A percentile compares a stretch with the other conserved stretches of the same genome.
phyloP scores from a whole-genome alignment of 495 filamentous ascomycete genomes.

The Pyronema omphalodes region DNA sequence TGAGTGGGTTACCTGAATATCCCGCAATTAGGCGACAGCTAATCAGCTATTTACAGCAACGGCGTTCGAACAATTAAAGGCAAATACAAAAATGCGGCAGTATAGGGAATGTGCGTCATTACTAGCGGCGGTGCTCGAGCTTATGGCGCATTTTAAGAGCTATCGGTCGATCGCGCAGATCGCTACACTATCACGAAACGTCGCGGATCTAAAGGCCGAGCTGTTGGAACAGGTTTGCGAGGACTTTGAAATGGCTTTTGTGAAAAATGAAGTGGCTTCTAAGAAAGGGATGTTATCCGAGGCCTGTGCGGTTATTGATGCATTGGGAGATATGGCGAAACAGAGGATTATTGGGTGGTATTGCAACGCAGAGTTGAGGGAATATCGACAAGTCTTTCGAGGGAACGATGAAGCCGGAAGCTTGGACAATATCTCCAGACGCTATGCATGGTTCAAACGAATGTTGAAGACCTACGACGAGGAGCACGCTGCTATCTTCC shows the following conservation, averaged over 20 bases:
- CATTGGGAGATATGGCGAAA: conserved; percentile 74
- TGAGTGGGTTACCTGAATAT: conserved; percentile 32
- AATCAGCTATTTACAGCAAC: conserved; percentile 33
- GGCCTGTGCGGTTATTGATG: conserved; percentile 86
- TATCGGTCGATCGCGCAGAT: conserved; percentile 97
- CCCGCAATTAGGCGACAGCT: conserved; percentile 3
- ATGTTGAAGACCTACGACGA: conserved; percentile 94
- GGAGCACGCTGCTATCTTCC: conserved; percentile 80
- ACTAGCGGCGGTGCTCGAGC: conserved; percentile 86
- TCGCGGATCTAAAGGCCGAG: conserved; percentile 85
- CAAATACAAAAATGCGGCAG: conserved; percentile 65
- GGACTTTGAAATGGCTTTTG: conserved; percentile 90
- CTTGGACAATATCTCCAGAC: conserved; percentile 85
- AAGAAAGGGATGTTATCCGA: conserved; percentile 58
- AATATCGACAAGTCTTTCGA: conserved; percentile 81
- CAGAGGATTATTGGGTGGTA: conserved; percentile 84
- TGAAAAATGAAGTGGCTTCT: conserved; percentile 63
- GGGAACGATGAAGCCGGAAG: conserved; percentile 95
- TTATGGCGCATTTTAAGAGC: conserved; percentile 97
- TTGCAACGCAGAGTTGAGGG: conserved; percentile 87
- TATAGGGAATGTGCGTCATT: conserved; percentile 93
- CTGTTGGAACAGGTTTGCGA: conserved; percentile 92
- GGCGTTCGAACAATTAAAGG: conserved; percentile 86
- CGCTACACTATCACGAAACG: conserved; percentile 77
- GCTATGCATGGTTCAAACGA: conserved; percentile 91